A percentile compares a stretch with the other conserved stretches of the same genome.
These are phyloP conservation scores for Epicoccum sorghinum DNA, from an alignment of 2,329 filamentous ascomycete species.

Conservation along the genomic window DNA sequence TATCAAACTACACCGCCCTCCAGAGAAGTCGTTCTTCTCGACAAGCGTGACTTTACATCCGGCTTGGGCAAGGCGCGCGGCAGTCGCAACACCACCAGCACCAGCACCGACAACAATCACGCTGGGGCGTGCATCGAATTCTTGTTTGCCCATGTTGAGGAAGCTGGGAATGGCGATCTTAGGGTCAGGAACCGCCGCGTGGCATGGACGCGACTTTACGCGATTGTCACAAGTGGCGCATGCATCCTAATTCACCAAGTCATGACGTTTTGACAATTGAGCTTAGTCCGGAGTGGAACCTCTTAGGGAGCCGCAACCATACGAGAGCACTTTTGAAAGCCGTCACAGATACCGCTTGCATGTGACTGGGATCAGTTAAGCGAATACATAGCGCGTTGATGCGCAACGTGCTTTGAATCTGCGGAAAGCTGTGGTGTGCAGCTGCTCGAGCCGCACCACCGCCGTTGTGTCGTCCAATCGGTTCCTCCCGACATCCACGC, in stretches of 20 bases:
- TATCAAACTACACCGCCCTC: constrained; percentile 73
- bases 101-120: constrained; percentile 65
- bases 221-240: constrained; percentile 14
- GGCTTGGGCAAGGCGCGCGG: constrained; percentile 72
- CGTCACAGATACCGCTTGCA: constrained; percentile 7
- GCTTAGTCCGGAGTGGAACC: constrained; percentile 13
- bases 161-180: constrained; percentile 11
- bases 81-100: constrained; percentile 72
- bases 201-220: constrained; percentile 15
- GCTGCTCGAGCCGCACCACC: constrained; percentile 9
- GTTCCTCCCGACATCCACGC: neutral
- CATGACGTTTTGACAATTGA: constrained; percentile 18
- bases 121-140: constrained; percentile 23
- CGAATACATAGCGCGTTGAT: constrained; percentile 4
- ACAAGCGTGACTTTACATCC: constrained; percentile 75
- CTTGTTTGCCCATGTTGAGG: constrained; percentile 16
- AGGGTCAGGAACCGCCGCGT: constrained; percentile 10
- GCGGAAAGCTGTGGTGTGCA: constrained; percentile 1
- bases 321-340: constrained; percentile 6
- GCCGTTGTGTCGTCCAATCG: constrained; percentile 1
- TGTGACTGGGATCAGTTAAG: constrained; percentile 2
- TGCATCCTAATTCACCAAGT: constrained; percentile 17
- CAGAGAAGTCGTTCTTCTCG: constrained; percentile 77
- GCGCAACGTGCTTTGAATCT: neutral
- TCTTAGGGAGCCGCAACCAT: constrained; percentile 9